Conservation (phyloP, 1,284 basidiomycete genomes). For the Gymnopus androsaceus region DNA sequence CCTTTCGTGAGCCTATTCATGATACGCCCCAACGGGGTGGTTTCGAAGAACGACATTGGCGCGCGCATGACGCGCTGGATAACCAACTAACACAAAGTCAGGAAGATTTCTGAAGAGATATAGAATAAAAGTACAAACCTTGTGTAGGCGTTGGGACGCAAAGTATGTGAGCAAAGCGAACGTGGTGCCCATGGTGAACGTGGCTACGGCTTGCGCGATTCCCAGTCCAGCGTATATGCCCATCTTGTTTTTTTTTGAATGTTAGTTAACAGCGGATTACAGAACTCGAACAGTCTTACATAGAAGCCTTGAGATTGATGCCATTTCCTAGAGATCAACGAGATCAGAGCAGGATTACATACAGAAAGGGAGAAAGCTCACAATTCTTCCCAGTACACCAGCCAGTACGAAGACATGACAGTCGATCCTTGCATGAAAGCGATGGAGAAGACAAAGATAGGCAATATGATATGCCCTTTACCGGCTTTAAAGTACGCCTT, state of each 20-base stretch:
- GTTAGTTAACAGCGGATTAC: constrained; percentile 7
- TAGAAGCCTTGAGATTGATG: constrained; percentile 57
- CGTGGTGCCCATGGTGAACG: constrained; percentile 55
- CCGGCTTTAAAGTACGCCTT: constrained; percentile 56
- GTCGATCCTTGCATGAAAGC: constrained; percentile 59
- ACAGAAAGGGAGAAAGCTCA: constrained; percentile 23
- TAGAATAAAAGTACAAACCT: constrained; percentile 23
- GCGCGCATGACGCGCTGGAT: constrained; percentile 69
- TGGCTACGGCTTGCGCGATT: constrained; percentile 47
- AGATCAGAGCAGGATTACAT: constrained; percentile 2
- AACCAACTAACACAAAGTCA: constrained; percentile 46
- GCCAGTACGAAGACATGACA: constrained; percentile 71
- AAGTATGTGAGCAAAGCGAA: constrained; percentile 66
- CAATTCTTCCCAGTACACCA: constrained; percentile 73
- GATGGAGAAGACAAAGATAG: constrained; percentile 52
- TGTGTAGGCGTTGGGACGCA: constrained; percentile 46
- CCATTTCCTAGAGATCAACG: constrained; percentile 44
- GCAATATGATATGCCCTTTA: constrained; percentile 54
- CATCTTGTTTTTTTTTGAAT: constrained; percentile 46
- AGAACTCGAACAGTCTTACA: constrained; percentile 37
- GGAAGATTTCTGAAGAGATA: background rate
- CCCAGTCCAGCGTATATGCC: constrained; percentile 65
- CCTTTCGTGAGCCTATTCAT: constrained; percentile 82
- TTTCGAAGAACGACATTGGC: constrained; percentile 90
- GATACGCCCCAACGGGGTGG: constrained; percentile 89